Evolutionary conservation across 1,284 basidiomycete genomes (phyloP).

Genomic region (Ceratobasidium sp.): DNA sequence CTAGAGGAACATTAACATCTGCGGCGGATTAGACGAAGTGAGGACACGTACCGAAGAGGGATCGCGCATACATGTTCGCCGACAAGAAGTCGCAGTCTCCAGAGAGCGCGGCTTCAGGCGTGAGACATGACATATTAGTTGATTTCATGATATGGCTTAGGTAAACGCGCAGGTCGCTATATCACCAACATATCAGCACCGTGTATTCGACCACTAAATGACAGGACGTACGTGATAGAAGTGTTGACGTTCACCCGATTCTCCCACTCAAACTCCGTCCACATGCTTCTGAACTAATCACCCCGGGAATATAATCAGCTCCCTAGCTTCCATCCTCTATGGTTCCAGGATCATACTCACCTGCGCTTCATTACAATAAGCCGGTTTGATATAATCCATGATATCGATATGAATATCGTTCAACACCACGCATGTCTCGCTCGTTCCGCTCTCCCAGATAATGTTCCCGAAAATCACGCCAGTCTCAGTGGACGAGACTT

Average conservation of each 20-base stretch:
- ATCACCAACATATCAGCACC: conserved; percentile 29
- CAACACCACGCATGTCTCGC: conserved; percentile 90
- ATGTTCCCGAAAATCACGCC: conserved; percentile 99
- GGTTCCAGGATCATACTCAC: conserved; percentile 61
- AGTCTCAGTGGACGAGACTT: conserved; percentile 96
- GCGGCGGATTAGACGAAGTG: not conserved
- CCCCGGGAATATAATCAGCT: conserved; percentile 22
- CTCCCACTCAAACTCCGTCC: conserved; percentile 99
- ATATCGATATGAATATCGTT: conserved; percentile 99
- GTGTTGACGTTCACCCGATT: conserved; percentile 95
- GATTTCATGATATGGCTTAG: conserved; percentile 91
- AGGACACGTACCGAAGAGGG: conserved; percentile 78
- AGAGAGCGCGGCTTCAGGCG: conserved; percentile 89
- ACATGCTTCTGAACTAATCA: conserved; percentile 90
- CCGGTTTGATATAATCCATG: conserved; percentile 99
- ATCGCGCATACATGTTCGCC: conserved; percentile 93
- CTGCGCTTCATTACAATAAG: conserved; percentile 95
- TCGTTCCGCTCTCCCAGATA: conserved; percentile 88
- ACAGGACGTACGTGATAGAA: conserved; percentile 72
- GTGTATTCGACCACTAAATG: conserved; percentile 34
- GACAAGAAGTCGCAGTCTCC: conserved; percentile 95
- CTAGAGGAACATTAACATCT: conserved; percentile 57
- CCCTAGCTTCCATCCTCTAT: not conserved
- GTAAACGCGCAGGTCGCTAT: conserved; percentile 83
- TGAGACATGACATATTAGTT: conserved; percentile 97